A percentile compares a stretch with the other conserved stretches of the same genome.
These are phyloP conservation scores for Hypoxylon sp. DNA, from an alignment of 2,329 filamentous ascomycete species.

Conservation along the genomic window DNA sequence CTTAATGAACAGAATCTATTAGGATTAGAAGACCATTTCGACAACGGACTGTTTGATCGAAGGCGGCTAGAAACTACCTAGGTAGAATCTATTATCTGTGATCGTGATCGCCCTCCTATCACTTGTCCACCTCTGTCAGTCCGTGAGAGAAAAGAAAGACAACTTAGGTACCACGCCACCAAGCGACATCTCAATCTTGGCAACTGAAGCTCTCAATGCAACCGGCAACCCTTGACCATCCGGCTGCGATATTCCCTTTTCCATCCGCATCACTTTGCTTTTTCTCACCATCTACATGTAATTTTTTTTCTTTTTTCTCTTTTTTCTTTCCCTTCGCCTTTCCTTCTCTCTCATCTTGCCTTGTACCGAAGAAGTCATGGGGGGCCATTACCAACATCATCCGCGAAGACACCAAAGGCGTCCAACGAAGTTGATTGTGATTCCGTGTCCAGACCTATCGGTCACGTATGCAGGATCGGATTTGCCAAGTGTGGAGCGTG, in stretches of 20 bases:
- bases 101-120: not conserved
- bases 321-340: not conserved
- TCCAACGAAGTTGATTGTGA: slow-evolving; percentile 1
- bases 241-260: not conserved
- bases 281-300: not conserved
- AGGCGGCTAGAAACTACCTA: not conserved
- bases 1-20: not conserved
- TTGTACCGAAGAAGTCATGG: slow-evolving; percentile 1
- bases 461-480: slow-evolving; percentile 7
- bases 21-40: not conserved
- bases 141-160: not conserved
- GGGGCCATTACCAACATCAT: not conserved
- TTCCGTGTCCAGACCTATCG: slow-evolving; percentile 13
- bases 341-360: not conserved
- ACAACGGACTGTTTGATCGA: not conserved
- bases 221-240: not conserved
- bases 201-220: not conserved
- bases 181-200: not conserved
- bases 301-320: not conserved
- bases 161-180: not conserved
- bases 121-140: not conserved
- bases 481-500: slow-evolving; percentile 7
- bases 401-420: not conserved
- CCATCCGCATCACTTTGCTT: not conserved
- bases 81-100: not conserved